Evolutionary conservation across 2,329 filamentous ascomycete genomes (phyloP), one percentile per base, ranked within the genome.

Genomic region (Uncinocarpus reesii): DNA sequence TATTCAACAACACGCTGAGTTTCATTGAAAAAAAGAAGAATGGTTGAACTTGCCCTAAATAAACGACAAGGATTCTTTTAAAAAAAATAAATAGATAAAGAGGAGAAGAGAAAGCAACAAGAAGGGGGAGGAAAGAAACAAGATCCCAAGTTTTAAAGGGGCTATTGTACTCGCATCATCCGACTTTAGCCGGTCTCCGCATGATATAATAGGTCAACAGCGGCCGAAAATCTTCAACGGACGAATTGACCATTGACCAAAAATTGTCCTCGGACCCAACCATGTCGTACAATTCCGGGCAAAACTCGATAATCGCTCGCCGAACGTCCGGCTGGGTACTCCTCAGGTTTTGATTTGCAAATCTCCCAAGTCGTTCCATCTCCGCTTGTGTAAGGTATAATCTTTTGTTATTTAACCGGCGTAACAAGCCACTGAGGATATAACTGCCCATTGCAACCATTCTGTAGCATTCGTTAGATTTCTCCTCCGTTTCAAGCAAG

Each of bases 171-270:
- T 20, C 15, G 24, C 29, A 41, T 48, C 34, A 47, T 26, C 3
- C 15, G 2, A 38, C 8, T 29, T 31, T 36, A 10, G 7, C 42
- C 21, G 51, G 51, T 34, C 51, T 52, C 15, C 52, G 52, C 50
- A 54, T 52, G 53, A 65, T 63, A 53, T 64, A 67, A 52, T 67
- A 67, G 5, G 62, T 62, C 21, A 67, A 50, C 26, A 67, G 55
- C 23, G 64, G 64, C 32, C 62, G 59, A 10, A 63, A 59, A 16
- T 60, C 58, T 41, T 60, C 62, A 7, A 52, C 56, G 10, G 60
- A 57, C 10, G 58, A 54, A 15, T 59, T 61, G 3, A 65, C 55
- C 31, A 65, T 53, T 44, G 58, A 55, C 53, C 61, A 62, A 47
- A 58, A 62, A 20, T 49, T 46, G 23, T 58, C 53, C 42, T 64